Base-by-base conservation (phyloP, 805 yeast species). In the Zygoascus biomembranicola region DNA sequence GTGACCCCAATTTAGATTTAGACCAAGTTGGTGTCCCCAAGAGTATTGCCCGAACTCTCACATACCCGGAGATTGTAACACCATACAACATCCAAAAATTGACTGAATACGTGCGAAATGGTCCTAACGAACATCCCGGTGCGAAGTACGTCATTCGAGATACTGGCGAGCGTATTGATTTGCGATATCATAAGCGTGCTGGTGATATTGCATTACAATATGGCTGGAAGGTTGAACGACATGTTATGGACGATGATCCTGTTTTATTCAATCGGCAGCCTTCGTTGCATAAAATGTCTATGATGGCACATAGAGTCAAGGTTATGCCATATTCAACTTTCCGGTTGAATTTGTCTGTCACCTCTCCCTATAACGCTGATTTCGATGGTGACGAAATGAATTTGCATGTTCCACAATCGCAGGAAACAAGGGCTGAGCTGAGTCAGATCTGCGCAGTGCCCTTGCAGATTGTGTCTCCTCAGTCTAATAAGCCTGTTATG, bases 301-400 rank as follows among this genome's bases (percentile, higher is more conserved):
- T 94, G 99, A 94, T 94, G 98, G 95, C 97, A 16, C 99, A 94
- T 69, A 81, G 96, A 73, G 99, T 94, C 39, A 90, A 87, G 68
- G 99, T 94, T 47, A 90, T 94, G 96, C 99, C 99, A 11, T 94
- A 90, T 68, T 90, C 98, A 6, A 94, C 99, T 0, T 94, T 94
- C 77, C 81, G 99, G 74, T 77, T 94, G 74, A 94, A 94, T 67
- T 76, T 94, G 68, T 94, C 98, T 26, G 99, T 94, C 47, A 94
- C 99, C 0, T 89, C 98, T 18, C 99, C 99, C n/a, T 94, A 94
- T 72, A 94, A 94, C 74, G 99, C 99, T 47, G 99, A 94, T 85
- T 94, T 94, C 77, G 99, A 94, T 76, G 99, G 99, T 78, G 99
- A 94, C 73, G 99, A 94, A 74, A 94, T 94, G 99, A 94, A 94